phyloP scores from a whole-genome alignment of 768 basidiomycete genomes.

The Suillus ampliporus region DNA sequence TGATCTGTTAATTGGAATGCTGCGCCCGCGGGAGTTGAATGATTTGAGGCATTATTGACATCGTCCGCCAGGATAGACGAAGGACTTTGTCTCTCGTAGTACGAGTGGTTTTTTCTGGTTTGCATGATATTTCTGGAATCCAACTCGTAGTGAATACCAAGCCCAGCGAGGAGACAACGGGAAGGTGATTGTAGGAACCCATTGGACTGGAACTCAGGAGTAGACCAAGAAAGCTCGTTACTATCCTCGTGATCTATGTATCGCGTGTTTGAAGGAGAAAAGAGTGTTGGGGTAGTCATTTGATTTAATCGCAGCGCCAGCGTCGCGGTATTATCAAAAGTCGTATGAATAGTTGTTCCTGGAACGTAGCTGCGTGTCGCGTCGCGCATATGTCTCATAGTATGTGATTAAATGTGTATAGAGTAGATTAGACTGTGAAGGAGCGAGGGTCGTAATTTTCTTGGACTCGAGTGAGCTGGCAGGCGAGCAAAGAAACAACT shows the following conservation, averaged over 20 bases:
- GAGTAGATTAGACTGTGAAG: slow-evolving; percentile 11
- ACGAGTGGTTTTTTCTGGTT: neutral
- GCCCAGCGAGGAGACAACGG: slow-evolving; percentile 27
- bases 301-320: slow-evolving; percentile 34
- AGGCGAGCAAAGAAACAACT: slow-evolving; percentile 5
- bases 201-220: slow-evolving; percentile 36
- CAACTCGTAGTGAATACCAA: slow-evolving; percentile 28
- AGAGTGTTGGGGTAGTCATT: slow-evolving; percentile 32
- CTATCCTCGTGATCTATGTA: slow-evolving; percentile 8
- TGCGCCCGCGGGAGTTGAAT: neutral
- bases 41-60: neutral
- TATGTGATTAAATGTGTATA: slow-evolving; percentile 14
- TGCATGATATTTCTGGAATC: slow-evolving; percentile 1
- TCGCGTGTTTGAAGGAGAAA: slow-evolving; percentile 28
- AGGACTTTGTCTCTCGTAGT: neutral
- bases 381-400: slow-evolving; percentile 32
- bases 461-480: slow-evolving; percentile 11
- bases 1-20: neutral
- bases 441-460: slow-evolving; percentile 12
- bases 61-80: neutral
- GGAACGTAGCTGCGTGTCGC: slow-evolving; percentile 27
- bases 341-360: slow-evolving; percentile 10
- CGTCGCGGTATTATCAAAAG: slow-evolving; percentile 29
- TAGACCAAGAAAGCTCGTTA: neutral
- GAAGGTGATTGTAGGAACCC: slow-evolving; percentile 24